Conservation (phyloP, 495 filamentous ascomycete species). For the Neurospora sp. region DNA sequence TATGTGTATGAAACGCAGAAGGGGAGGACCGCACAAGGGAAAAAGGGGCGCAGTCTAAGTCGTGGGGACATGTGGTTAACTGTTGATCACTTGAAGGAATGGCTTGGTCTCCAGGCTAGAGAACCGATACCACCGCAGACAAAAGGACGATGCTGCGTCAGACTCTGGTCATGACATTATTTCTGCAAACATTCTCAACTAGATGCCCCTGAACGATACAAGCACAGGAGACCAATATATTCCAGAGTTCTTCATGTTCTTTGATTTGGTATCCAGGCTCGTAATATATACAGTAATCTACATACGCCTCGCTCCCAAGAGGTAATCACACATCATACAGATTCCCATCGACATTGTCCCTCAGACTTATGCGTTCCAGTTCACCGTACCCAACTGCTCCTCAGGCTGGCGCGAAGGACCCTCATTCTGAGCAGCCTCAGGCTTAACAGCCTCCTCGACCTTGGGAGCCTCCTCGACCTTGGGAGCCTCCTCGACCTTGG, state of each 20-base stretch:
- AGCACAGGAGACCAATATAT: not conserved
- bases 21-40: not conserved
- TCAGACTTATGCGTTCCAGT: not conserved
- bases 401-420: not conserved
- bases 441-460: not conserved
- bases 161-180: not conserved
- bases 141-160: not conserved
- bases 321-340: not conserved
- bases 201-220: too few relatives aligned
- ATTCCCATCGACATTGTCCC: not conserved
- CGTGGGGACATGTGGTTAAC: too few relatives aligned
- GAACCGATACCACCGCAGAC: not conserved
- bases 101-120: not conserved
- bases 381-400: not conserved
- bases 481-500: not conserved
- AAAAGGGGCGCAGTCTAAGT: not conserved
- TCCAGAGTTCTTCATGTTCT: not conserved
- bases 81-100: not conserved
- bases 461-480: not conserved
- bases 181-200: not conserved
- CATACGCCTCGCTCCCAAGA: not conserved
- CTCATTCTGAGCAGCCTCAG: not conserved
- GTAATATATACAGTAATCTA: not conserved
- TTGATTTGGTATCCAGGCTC: not conserved
- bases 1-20: not conserved